Percentiles rank a stretch among this genome's conserved stretches.
Evolutionary conservation across 2,329 filamentous ascomycete species (phyloP).

Genomic region (Ophiostoma australiae): DNA sequence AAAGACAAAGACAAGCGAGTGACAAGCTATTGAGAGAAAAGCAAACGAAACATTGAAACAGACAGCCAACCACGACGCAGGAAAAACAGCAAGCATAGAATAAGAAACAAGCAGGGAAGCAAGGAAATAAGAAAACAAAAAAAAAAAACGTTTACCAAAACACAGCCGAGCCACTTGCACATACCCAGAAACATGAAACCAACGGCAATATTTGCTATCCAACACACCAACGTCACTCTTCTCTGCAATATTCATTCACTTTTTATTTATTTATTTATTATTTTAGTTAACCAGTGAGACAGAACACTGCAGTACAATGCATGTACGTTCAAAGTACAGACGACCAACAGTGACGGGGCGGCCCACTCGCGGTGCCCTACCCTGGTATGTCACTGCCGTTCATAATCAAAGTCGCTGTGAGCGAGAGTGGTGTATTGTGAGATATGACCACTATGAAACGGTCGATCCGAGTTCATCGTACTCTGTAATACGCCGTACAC

Average conservation of each 20-base stretch:
- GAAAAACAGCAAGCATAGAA: too few relatives aligned
- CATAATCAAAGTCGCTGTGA: conserved; percentile 2
- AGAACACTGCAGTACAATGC: too few relatives aligned
- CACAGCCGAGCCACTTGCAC: too few relatives aligned
- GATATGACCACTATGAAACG: not conserved
- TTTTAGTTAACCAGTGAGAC: too few relatives aligned
- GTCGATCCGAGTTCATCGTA: not conserved
- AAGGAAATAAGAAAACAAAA: not conserved
- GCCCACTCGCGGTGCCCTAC: not conserved
- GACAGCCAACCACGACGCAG: not conserved
- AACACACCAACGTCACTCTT: not conserved
- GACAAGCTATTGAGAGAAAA: not conserved
- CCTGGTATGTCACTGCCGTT: conserved; percentile 11
- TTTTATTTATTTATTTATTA: not conserved
- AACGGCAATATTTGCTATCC: not conserved
- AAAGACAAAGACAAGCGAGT: not conserved
- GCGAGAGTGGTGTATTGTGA: not conserved
- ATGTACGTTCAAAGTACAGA: too few relatives aligned
- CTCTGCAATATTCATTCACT: not conserved
- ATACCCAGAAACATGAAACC: not conserved
- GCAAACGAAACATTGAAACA: not conserved
- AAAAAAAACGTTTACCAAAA: not conserved
- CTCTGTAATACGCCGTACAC: too few relatives aligned
- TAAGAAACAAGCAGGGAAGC: too few relatives aligned
- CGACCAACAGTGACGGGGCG: conserved; percentile 1